phyloP scores from a whole-genome alignment of 2,329 filamentous ascomycete genomes.

The Colletotrichum somersetense region DNA sequence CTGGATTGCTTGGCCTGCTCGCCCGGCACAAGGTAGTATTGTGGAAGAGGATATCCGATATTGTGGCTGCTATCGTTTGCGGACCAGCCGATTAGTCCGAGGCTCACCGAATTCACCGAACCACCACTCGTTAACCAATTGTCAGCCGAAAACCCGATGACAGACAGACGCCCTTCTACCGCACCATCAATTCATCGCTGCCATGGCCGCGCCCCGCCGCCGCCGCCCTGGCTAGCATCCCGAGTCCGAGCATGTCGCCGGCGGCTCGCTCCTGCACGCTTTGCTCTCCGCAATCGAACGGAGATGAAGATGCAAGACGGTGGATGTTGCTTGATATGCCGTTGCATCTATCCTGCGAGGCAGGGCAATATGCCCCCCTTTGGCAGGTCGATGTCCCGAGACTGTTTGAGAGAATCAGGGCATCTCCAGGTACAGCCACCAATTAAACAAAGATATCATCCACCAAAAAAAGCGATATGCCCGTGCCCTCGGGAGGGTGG shows the following conservation, averaged over 20 bases:
- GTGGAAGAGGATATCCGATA: not conserved
- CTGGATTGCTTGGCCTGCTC: constrained; percentile 10
- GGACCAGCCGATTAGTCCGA: constrained; percentile 14
- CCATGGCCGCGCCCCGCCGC: too few relatives aligned
- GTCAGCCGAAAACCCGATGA: not conserved
- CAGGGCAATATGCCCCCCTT: constrained; percentile 11
- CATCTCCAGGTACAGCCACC: constrained; percentile 21
- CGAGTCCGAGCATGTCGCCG: not conserved
- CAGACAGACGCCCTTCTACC: not conserved
- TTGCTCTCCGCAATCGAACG: not conserved
- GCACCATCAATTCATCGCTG: not conserved
- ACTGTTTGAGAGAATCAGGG: not conserved
- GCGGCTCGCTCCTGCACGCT: not conserved
- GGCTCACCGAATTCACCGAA: constrained; percentile 16
- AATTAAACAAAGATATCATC: not conserved
- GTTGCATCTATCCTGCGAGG: not conserved
- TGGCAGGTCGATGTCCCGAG: not conserved
- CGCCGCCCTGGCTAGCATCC: not conserved
- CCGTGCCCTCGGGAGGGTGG: constrained; percentile 4
- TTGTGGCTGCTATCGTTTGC: constrained; percentile 35
- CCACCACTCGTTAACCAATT: constrained; percentile 14
- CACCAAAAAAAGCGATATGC: too few relatives aligned
- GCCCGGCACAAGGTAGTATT: constrained; percentile 16
- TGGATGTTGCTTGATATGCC: not conserved
- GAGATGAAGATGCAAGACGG: not conserved